These are phyloP conservation scores for Chlorella sorokiniana DNA, from an alignment of 139 green algal species.

Conservation along the genomic window DNA sequence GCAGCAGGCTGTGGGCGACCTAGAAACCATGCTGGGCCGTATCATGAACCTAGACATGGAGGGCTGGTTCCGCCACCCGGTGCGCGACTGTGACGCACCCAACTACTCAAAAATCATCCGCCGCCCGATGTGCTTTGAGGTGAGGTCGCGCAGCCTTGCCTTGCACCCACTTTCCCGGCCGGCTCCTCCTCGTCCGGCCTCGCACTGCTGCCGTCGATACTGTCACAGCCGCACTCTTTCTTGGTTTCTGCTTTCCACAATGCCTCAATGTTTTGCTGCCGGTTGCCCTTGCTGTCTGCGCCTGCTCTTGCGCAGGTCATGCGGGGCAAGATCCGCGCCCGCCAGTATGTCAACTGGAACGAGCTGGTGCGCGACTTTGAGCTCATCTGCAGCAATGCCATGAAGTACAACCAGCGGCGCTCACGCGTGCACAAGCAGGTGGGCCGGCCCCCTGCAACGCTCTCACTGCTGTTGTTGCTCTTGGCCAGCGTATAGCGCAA, in stretches of 20 bases:
- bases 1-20: not conserved
- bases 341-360: slow-evolving; percentile 51
- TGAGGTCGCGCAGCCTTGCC: too few relatives aligned
- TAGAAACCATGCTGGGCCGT: slow-evolving; percentile 41
- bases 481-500: too few relatives aligned
- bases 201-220: not conserved
- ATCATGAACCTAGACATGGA: slow-evolving; percentile 44
- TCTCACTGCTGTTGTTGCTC: not conserved
- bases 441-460: not conserved
- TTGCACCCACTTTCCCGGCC: too few relatives aligned
- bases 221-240: not conserved
- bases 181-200: not conserved
- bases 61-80: slow-evolving; percentile 62
- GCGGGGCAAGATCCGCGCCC: slow-evolving; percentile 50
- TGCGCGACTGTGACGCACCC: slow-evolving; percentile 57
- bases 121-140: slow-evolving; percentile 72
- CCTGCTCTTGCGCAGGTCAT: slow-evolving; percentile 44
- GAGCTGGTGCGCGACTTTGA: slow-evolving; percentile 71
- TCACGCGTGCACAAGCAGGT: slow-evolving; percentile 62
- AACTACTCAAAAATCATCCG: slow-evolving; percentile 63
- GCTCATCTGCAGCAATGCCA: slow-evolving; percentile 72
- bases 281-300: not conserved
- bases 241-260: not conserved
- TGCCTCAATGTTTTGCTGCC: not conserved
- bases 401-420: slow-evolving; percentile 68